Percentiles rank a stretch among this genome's conserved stretches.
These are phyloP conservation scores for Hanseniaspora meyeri DNA, from an alignment of 805 yeast genomes.

Conservation along the genomic window DNA sequence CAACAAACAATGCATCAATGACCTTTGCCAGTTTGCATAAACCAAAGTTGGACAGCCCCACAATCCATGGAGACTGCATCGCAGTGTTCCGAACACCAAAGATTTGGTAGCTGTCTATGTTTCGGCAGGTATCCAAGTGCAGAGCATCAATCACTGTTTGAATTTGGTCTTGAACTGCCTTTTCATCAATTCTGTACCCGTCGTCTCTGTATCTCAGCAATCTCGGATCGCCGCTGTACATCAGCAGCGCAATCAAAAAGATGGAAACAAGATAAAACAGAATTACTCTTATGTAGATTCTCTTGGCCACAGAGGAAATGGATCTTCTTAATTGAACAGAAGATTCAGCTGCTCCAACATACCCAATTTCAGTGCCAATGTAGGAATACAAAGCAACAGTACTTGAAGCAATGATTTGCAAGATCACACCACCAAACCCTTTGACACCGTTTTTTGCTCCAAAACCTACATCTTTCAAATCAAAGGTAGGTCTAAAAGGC, in stretches of 20 bases:
- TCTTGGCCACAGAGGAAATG: constrained; percentile 57
- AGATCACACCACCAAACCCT: constrained; percentile 46
- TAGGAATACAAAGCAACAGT: constrained; percentile 58
- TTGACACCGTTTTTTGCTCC: constrained; percentile 43
- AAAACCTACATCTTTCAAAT: constrained; percentile 44
- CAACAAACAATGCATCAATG: constrained; percentile 38
- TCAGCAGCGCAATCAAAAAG: constrained; percentile 54
- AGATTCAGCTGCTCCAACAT: constrained; percentile 63
- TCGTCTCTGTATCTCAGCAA: constrained; percentile 35
- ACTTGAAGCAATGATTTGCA: constrained; percentile 47
- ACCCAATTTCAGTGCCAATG: constrained; percentile 66
- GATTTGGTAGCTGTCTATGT: not conserved
- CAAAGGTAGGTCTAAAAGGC: constrained; percentile 57
- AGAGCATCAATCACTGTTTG: not conserved
- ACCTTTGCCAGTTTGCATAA: constrained; percentile 37
- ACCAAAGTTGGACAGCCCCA: constrained; percentile 44
- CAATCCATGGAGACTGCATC: constrained; percentile 48
- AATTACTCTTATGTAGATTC: constrained; percentile 58
- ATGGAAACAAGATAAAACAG: constrained; percentile 54
- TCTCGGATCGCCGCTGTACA: constrained; percentile 67
- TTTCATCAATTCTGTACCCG: not conserved
- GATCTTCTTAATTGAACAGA: constrained; percentile 63
- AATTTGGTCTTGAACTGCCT: not conserved
- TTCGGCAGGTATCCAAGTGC: constrained; percentile 14
- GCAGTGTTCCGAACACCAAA: constrained; percentile 25